phyloP scores from a whole-genome alignment of 2,329 filamentous ascomycete genomes.

The Cordyceps tenuipes region DNA sequence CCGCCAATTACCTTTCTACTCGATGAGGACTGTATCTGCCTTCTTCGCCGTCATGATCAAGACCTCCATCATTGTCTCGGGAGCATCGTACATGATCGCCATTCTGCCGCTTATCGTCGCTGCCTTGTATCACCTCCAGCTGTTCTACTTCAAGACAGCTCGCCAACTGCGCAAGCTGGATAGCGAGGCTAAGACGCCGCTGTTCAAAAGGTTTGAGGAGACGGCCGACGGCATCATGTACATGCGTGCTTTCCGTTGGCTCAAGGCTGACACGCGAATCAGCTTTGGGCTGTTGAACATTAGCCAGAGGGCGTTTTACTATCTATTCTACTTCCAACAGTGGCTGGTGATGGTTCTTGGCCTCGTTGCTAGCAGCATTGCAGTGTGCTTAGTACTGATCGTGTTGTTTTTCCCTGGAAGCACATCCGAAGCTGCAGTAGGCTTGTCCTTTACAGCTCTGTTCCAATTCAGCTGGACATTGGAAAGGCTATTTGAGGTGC shows the following conservation, averaged over 20 bases:
- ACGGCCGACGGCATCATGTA: constrained; percentile 18
- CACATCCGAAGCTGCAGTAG: not conserved
- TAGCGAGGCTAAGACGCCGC: constrained; percentile 23
- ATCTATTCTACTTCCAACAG: constrained; percentile 39
- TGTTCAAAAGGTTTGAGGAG: constrained; percentile 22
- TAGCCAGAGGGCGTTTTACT: constrained; percentile 26
- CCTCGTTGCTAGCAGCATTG: constrained; percentile 35
- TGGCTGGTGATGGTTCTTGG: constrained; percentile 43
- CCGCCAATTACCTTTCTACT: not conserved
- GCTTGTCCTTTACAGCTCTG: constrained; percentile 1
- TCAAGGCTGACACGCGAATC: constrained; percentile 15
- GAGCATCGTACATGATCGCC: constrained; percentile 18
- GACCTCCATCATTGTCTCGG: not conserved
- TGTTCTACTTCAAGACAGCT: constrained; percentile 25
- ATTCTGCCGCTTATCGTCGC: constrained; percentile 31
- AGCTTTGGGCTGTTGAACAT: constrained; percentile 24
- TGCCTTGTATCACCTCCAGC: constrained; percentile 20
- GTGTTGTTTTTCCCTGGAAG: constrained; percentile 17
- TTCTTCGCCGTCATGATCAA: constrained; percentile 4
- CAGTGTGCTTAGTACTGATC: constrained; percentile 35
- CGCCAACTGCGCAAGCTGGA: constrained; percentile 23
- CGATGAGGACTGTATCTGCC: not conserved
- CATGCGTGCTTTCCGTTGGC: constrained; percentile 29
- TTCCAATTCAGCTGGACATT: constrained; percentile 1
- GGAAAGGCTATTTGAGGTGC: not conserved